Evolutionary conservation across 1,139 yeast genomes (phyloP), one percentile per base, ranked within the genome.

Genomic region (Saccharomycopsis phalli): DNA sequence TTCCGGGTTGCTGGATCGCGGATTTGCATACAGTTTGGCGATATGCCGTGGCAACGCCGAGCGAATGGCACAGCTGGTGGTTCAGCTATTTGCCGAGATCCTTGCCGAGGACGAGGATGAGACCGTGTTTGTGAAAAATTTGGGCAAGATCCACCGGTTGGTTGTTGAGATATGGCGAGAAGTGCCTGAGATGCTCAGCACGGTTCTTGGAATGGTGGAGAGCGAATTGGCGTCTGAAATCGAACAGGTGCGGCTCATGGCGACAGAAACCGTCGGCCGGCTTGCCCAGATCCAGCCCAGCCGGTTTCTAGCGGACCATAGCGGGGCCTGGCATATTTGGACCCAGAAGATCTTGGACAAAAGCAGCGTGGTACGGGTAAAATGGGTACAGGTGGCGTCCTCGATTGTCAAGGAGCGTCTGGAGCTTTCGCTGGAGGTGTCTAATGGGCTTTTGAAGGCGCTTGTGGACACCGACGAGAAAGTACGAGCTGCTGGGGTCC

Each of bases 1-100:
- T 35, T 53, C 59, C 17, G 55, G 56, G 10, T 54, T 1, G 48
- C 59, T 56, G 44, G 70, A 64, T 49, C 79, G 82, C 0, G 86
- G 82, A 0, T 79, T 81, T 54, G 73, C 70, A 37, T 69, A 86
- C 49, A 76, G 91, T 4, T 58, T 81, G 33, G 65, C 73, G 13
- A 69, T 88, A 4, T 84, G 95, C 55, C 78, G 75, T 46, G 66
- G 73, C 2, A 83, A 84, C 51, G 59, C 77, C 1, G 94, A 83
- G 50, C 65, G 88, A 47, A 69, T 88, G 71, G 75, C 93, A 10
- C 71, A 94, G 48, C 76, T 77, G 49, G 68, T 83, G 22, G 83
- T 94, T 4, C 88, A 80, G 53, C 80, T 79, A 52, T 82, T 86
- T 50, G 79, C 94, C 0, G 95, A 84, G 53, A 65, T 79, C 48